These are phyloP conservation scores for Abelmoschus esculentus DNA, from an alignment of 345 rosid species.

Conservation along the genomic window DNA sequence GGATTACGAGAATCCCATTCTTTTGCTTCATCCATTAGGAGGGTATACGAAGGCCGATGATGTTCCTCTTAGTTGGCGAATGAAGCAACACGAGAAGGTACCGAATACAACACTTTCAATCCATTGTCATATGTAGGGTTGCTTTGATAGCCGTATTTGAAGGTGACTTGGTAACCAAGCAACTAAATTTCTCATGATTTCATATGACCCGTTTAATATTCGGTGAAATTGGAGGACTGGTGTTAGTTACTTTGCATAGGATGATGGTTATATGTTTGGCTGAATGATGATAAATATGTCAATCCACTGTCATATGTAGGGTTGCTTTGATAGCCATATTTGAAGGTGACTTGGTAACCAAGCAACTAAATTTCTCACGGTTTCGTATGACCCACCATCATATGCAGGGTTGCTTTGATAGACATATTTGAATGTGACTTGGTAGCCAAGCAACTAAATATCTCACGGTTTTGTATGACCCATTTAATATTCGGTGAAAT, in stretches of 20 bases:
- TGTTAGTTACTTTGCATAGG: not conserved
- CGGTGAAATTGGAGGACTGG: not conserved
- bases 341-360: not conserved
- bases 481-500: not conserved
- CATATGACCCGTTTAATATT: not conserved
- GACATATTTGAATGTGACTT: not conserved
- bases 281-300: not conserved
- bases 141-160: not conserved
- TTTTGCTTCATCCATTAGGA: not conserved
- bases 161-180: not conserved
- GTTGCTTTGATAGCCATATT: not conserved
- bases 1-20: not conserved
- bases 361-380: not conserved
- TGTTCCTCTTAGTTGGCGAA: not conserved
- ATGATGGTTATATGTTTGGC: not conserved
- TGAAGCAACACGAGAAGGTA: not conserved
- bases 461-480: not conserved
- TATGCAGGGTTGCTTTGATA: not conserved
- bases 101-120: not conserved
- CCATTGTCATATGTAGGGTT: not conserved
- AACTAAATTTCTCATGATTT: not conserved
- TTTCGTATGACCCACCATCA: slow-evolving; percentile 11
- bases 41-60: not conserved
- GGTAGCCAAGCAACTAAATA: not conserved
- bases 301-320: slow-evolving; percentile 11